These are phyloP conservation scores for Penicillium sp. DNA, from an alignment of 2,329 filamentous ascomycete genomes.

Conservation along the genomic window DNA sequence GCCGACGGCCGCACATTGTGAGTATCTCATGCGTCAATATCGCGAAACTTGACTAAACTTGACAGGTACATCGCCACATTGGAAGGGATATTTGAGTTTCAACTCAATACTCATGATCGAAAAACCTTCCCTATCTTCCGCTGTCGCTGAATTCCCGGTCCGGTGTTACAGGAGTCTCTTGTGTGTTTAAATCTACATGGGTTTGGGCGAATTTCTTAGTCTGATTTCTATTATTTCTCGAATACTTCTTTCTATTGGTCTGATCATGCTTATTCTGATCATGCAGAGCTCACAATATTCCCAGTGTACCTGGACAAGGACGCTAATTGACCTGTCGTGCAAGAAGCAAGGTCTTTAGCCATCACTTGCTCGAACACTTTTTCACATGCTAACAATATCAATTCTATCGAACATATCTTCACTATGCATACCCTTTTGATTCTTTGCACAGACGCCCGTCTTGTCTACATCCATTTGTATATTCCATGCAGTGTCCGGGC, in stretches of 20 bases:
- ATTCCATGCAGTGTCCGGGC: conserved; percentile 7
- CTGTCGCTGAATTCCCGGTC: conserved; percentile 36
- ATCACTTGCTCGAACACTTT: background rate
- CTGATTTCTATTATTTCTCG: background rate
- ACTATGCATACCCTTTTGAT: conserved; percentile 23
- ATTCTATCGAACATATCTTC: background rate
- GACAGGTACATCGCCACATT: conserved; percentile 48
- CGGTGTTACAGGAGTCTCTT: background rate
- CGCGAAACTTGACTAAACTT: conserved; percentile 1
- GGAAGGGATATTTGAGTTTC: conserved; percentile 48
- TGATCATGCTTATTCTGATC: background rate
- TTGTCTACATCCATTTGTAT: conserved; percentile 7
- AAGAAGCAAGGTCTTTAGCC: background rate
- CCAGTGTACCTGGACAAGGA: background rate
- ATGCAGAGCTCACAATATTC: background rate
- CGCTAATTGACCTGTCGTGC: background rate
- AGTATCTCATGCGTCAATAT: conserved; percentile 28
- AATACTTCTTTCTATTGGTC: background rate
- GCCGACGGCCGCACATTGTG: conserved; percentile 47
- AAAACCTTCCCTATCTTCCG: conserved; percentile 47
- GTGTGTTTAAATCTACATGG: background rate
- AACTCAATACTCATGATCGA: conserved; percentile 46
- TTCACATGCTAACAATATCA: background rate
- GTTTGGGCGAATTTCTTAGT: no score
- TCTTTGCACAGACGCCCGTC: conserved; percentile 17